Evolutionary conservation across 2,329 filamentous ascomycete genomes (phyloP), one percentile per base, ranked within the genome.

Genomic region (Ceratocystis smalleyi): DNA sequence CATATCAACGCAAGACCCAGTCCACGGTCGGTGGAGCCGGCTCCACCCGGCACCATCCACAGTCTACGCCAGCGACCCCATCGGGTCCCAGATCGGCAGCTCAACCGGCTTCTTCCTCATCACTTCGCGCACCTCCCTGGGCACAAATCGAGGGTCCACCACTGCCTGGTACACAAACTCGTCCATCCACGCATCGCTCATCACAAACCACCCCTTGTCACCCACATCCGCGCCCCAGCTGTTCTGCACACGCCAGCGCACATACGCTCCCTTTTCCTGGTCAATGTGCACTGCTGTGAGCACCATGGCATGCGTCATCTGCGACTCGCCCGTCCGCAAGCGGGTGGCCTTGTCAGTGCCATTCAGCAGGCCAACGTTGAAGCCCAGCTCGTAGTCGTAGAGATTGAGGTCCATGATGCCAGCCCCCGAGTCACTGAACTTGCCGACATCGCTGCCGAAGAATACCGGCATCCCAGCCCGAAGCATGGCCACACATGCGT

Each of bases 251-350:
- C 89, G 78, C 91, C 91, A 96, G 55, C 90, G 77, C 1, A 90
- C 81, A 1, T 83, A 79, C 73, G 83, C 81, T 1, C 83, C 84
- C 1, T 72, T 75, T 66, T 82, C 75, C 32, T 80, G 77, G 66
- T 88, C 85, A 2, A 95, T 73, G 71, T 96, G 90, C 57, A 95
- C 91, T 0, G 83, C 91, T 1, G 89, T 95, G 67, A 96, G 75
- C 0, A 95, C 89, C 91, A 95, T 95, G 3, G 91, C 91, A 70
- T 95, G 91, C 0, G 90, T 95, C 90, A 96, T 95, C 61, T 83
- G 80, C 63, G 82, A 86, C 75, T 95, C 90, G 10, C 88, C 84
- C 0, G 85, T 86, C 69, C 81, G 77, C 57, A 96, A 76, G 2
- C 90, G 78, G 70, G 89, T 81, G 0, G 87, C 86, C 75, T 95